Evolutionary conservation across 345 rosid species (phyloP).

Genomic region (Citrus hindsii): DNA sequence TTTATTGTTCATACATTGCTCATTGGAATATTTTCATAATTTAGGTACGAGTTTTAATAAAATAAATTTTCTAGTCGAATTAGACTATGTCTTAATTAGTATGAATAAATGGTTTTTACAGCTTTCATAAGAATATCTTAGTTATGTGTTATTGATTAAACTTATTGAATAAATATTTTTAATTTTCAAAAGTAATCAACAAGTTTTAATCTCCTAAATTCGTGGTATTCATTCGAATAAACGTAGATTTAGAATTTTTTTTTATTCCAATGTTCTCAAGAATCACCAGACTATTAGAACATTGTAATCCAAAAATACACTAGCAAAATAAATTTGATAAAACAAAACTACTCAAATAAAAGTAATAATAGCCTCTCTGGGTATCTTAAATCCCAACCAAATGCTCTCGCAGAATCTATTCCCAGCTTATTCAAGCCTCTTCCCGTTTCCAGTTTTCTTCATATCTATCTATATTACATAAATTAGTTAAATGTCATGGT

Average conservation of each 20-base stretch:
- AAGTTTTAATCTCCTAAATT: no score
- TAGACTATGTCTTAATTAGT: no score
- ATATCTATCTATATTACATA: constrained; percentile 35
- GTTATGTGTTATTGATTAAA: no score
- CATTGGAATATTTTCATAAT: no score
- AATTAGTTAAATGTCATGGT: background rate
- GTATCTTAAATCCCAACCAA: constrained; percentile 87
- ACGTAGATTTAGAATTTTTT: rapidly evolving
- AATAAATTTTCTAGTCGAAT: no score
- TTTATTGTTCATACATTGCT: no score
- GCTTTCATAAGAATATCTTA: background rate
- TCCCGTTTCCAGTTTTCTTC: constrained; percentile 77
- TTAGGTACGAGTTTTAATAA: background rate
- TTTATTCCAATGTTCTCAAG: no score
- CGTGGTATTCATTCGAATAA: rapidly evolving
- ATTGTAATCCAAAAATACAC: no score
- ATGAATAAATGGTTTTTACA: no score
- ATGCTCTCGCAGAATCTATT: constrained; percentile 82
- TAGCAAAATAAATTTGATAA: background rate
- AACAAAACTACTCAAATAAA: background rate
- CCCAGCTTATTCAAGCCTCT: constrained; percentile 90
- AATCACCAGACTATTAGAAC: no score
- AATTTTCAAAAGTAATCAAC: no score
- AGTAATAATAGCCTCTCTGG: constrained; percentile 56
- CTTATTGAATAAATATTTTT: no score